A percentile compares a stretch with the other conserved stretches of the same genome.
Evolutionary conservation across 805 yeast genomes (phyloP).

Genomic region (Pichia cephalocereana): DNA sequence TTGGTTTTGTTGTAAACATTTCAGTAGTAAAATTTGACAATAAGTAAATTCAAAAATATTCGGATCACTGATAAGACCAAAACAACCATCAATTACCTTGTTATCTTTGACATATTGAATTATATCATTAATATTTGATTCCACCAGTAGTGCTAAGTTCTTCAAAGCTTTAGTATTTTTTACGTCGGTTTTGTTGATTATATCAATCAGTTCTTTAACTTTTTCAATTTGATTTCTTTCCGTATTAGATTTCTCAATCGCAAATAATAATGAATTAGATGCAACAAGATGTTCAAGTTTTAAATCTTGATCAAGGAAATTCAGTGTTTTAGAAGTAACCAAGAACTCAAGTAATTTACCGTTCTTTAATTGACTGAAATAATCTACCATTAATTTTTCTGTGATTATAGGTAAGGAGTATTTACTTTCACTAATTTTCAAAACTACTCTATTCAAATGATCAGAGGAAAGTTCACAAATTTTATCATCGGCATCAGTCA

Average conservation of each 20-base stretch:
- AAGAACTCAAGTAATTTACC: background rate
- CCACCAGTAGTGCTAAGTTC: background rate
- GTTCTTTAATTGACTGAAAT: background rate
- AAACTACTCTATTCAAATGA: slow-evolving; percentile 26
- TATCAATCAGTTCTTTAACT: slow-evolving; percentile 3
- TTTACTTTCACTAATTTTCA: slow-evolving; percentile 13
- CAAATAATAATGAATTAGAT: slow-evolving; percentile 39
- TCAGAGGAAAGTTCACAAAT: slow-evolving; percentile 41
- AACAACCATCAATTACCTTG: slow-evolving; percentile 20
- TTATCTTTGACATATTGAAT: slow-evolving; percentile 2
- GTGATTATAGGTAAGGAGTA: slow-evolving; percentile 23
- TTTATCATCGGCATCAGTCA: slow-evolving; percentile 62
- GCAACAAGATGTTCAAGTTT: slow-evolving; percentile 9
- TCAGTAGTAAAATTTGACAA: slow-evolving; percentile 10
- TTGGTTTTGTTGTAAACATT: slow-evolving; percentile 4
- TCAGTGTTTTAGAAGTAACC: slow-evolving; percentile 4
- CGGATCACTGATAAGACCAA: slow-evolving; percentile 23
- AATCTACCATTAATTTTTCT: slow-evolving; percentile 21
- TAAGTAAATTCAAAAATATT: slow-evolving; percentile 16
- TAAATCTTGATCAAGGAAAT: slow-evolving; percentile 2
- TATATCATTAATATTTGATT: slow-evolving; percentile 4
- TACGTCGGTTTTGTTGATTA: background rate
- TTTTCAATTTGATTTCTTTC: slow-evolving; percentile 41
- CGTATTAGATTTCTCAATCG: slow-evolving; percentile 58
- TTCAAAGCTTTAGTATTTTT: background rate